Evolutionary conservation across 2,329 filamentous ascomycete genomes (phyloP), one percentile per base, ranked within the genome.

Genomic region (Ustilaginoidea virens): DNA sequence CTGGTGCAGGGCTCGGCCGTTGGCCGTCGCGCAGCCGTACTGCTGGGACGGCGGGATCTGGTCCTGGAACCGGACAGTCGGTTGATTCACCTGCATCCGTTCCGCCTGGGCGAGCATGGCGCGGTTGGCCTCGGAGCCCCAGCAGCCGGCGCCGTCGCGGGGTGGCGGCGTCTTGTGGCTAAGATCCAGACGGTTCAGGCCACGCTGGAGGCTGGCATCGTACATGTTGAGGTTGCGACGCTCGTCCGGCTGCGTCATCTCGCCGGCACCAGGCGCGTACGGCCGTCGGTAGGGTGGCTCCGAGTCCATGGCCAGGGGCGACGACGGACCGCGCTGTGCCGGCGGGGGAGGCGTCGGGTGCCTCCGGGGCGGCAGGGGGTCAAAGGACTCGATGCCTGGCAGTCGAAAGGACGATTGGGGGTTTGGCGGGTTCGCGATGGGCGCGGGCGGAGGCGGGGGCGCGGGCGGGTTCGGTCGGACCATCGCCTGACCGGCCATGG

Each of bases 301-400:
- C 19, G 55, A 43, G 39, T 92, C 82, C 7, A 85, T 55, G 45
- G 79, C 69, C 80, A 90, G 86, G 0, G 83, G 80, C 29, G 80
- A 85, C 2, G 70, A 85, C 2, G 70, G 62, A 30, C 67, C 66
- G 26, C 76, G 70, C 27, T 71, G 66, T 2, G 70, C 67, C 6
- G 76, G 72, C 1, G 70, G 67, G 5, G 76, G 67, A 6, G 76
- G 73, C 1, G 79, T 70, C 9, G 61, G 49, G 1, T 73, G 66
- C 13, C 67, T 27, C 7, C 33, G 68, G 33, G 69, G 67, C 16
- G 73, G 77, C 15, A 80, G 61, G 32, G 81, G 75, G 44, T 87
- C 83, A 42, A 94, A 93, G 11, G 82, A 92, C 48, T 92, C 83
- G 39, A 94, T 94, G 10, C 86, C 85, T 1, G 86, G 86, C 10